These are phyloP conservation scores for Epicoccum nigrum DNA, from an alignment of 2,329 filamentous ascomycete species.

Conservation along the genomic window DNA sequence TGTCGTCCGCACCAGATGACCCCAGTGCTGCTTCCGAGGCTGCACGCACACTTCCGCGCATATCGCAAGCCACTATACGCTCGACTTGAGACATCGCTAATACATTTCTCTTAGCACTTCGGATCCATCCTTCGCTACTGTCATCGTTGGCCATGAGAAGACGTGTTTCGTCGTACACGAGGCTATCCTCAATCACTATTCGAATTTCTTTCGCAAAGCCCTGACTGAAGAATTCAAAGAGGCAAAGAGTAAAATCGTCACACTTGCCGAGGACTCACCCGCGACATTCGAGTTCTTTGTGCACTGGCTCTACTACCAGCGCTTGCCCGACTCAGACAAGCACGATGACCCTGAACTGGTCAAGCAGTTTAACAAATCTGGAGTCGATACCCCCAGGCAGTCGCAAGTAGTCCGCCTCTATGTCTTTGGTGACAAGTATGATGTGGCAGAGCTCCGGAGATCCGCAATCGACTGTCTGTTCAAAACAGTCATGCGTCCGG, in stretches of 20 bases:
- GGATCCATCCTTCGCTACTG: conserved; percentile 2
- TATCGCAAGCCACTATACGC: background rate
- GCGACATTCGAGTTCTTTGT: conserved; percentile 16
- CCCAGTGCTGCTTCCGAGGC: background rate
- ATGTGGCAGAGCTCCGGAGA: background rate
- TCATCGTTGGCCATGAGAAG: conserved; percentile 14
- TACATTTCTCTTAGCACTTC: background rate
- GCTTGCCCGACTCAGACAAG: background rate
- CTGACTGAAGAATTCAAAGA: conserved; percentile 20
- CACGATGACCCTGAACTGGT: conserved; percentile 6
- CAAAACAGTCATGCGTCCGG: background rate
- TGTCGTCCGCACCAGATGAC: background rate
- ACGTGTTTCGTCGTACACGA: conserved; percentile 15
- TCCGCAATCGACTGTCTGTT: background rate
- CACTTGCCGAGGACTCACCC: conserved; percentile 2
- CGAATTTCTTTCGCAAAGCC: conserved; percentile 18
- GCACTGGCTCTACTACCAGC: conserved; percentile 23
- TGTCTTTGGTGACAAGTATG: conserved; percentile 18
- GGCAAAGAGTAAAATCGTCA: conserved; percentile 15
- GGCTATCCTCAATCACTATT: conserved; percentile 15
- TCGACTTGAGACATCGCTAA: background rate
- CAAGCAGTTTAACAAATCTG: no score
- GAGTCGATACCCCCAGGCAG: background rate
- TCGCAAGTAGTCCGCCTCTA: background rate
- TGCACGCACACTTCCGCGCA: background rate